Evolutionary conservation across 805 yeast species (phyloP).

Genomic region (Schwanniomyces polymorphus): DNA sequence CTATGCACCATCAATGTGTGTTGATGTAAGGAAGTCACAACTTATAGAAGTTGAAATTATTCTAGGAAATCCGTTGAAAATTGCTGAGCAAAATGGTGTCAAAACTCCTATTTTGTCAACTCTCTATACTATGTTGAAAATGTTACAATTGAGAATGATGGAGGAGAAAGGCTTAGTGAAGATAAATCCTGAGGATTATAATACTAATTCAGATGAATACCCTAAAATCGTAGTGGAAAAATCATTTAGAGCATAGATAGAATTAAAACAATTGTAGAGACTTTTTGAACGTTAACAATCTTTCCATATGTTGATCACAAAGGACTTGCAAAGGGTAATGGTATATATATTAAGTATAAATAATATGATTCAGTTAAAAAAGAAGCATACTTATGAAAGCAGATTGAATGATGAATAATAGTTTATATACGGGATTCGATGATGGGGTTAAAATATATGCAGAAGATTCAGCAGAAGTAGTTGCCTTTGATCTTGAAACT

Average conservation of each 20-base stretch:
- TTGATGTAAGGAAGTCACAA: constrained; percentile 37
- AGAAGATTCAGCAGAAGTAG: background rate
- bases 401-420: background rate
- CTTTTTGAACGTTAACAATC: background rate
- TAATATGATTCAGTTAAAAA: background rate
- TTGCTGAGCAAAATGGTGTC: constrained; percentile 40
- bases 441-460: background rate
- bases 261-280: background rate
- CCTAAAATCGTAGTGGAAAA: constrained; percentile 6
- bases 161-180: constrained; percentile 50
- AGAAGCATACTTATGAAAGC: background rate
- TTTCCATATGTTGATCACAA: background rate
- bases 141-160: constrained; percentile 61
- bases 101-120: constrained; percentile 58
- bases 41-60: constrained; percentile 40
- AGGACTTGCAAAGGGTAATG: background rate
- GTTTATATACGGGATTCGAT: background rate
- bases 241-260: background rate
- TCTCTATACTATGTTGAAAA: constrained; percentile 58
- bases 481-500: background rate
- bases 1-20: constrained; percentile 43
- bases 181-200: constrained; percentile 22
- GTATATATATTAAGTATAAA: background rate
- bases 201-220: constrained; percentile 16
- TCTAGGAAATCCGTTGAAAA: constrained; percentile 37